Evolutionary conservation across 2,329 filamentous ascomycete species (phyloP).

Genomic region (Mycogone perniciosa): DNA sequence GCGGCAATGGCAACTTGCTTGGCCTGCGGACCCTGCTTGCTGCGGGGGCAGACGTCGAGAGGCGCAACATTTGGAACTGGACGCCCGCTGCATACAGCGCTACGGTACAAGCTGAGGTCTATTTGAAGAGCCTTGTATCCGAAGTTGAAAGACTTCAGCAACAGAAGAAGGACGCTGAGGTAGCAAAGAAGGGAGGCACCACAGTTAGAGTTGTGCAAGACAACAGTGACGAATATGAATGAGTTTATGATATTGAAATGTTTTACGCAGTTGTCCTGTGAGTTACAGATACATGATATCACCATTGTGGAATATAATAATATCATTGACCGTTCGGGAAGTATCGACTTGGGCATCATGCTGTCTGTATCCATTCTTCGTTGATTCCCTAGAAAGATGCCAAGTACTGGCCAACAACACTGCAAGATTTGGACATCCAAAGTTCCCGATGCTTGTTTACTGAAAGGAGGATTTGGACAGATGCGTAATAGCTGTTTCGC

Average conservation of each 20-base stretch:
- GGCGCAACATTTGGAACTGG: slow-evolving; percentile 72
- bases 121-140: slow-evolving; percentile 68
- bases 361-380: too few relatives aligned
- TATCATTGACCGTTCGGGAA: too few relatives aligned
- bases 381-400: too few relatives aligned
- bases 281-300: too few relatives aligned
- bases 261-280: not conserved
- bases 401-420: slow-evolving; percentile 6
- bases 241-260: slow-evolving; percentile 11
- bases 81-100: slow-evolving; percentile 77
- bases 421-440: slow-evolving; percentile 5
- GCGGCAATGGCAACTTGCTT: slow-evolving; percentile 71
- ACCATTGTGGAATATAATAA: too few relatives aligned
- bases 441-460: slow-evolving; percentile 2
- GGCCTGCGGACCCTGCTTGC: slow-evolving; percentile 70
- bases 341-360: too few relatives aligned
- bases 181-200: slow-evolving; percentile 33
- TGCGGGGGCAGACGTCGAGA: slow-evolving; percentile 68
- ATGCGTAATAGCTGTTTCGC: slow-evolving; percentile 17
- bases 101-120: slow-evolving; percentile 77
- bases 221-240: slow-evolving; percentile 30
- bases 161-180: slow-evolving; percentile 35
- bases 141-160: slow-evolving; percentile 58
- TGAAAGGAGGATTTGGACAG: slow-evolving; percentile 7
- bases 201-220: slow-evolving; percentile 39